These are phyloP conservation scores for Phyllosticta citribraziliensis DNA, from an alignment of 2,329 filamentous ascomycete genomes.

Conservation along the genomic window DNA sequence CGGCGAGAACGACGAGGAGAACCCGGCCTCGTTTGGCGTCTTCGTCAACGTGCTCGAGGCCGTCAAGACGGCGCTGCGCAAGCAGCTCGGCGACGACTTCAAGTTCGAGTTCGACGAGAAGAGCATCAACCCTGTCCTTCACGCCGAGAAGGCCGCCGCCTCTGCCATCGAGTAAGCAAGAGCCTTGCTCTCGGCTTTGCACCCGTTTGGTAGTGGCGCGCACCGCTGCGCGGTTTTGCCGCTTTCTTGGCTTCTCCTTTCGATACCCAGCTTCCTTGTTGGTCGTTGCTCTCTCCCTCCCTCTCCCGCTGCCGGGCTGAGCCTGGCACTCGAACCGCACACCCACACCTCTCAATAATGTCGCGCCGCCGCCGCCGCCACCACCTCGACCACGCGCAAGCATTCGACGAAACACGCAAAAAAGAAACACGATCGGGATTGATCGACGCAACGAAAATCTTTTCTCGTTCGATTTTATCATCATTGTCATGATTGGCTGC, in stretches of 20 bases:
- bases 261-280: not conserved
- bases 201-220: not conserved
- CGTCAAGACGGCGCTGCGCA: slow-evolving; percentile 55
- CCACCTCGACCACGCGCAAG: not conserved
- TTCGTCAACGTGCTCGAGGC: slow-evolving; percentile 65
- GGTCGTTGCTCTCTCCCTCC: not conserved
- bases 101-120: slow-evolving; percentile 62
- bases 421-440: not conserved
- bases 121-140: slow-evolving; percentile 54
- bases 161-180: slow-evolving; percentile 45
- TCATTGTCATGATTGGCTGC: not conserved
- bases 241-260: not conserved
- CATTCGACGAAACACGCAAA: not conserved
- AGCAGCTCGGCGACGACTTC: slow-evolving; percentile 65
- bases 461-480: not conserved
- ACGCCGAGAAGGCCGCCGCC: slow-evolving; percentile 34
- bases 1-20: slow-evolving; percentile 64
- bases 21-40: slow-evolving; percentile 67
- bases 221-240: not conserved
- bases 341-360: not conserved
- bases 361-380: not conserved
- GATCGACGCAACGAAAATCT: not conserved
- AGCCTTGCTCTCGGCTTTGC: not conserved
- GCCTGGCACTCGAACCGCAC: not conserved
- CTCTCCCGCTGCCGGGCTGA: not conserved